Conservation (phyloP, 768 basidiomycete genomes). For the Coprinellus aureogranulatus region DNA sequence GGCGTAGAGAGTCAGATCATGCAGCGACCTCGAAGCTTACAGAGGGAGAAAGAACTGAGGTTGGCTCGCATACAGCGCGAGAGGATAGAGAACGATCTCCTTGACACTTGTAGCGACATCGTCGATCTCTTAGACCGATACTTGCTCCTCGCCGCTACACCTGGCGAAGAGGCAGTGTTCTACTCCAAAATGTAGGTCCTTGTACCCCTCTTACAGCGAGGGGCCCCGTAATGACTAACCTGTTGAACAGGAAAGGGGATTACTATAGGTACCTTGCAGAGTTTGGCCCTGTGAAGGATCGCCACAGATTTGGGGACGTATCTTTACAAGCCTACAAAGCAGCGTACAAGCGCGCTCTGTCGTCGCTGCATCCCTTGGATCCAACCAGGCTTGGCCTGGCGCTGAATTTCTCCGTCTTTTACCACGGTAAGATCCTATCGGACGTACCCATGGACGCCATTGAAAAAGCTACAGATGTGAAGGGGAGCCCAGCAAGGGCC, state of each 20-base stretch:
- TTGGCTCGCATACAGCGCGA: conserved; percentile 73
- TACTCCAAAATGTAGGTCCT: conserved; percentile 81
- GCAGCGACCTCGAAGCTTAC: conserved; percentile 36
- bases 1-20: conserved; percentile 69
- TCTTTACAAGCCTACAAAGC: conserved; percentile 84
- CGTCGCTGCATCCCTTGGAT: conserved; percentile 73
- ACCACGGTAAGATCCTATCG: conserved; percentile 46
- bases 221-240: not conserved
- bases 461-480: conserved; percentile 50
- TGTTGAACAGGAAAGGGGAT: conserved; percentile 51
- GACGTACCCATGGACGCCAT: not conserved
- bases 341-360: conserved; percentile 79
- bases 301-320: conserved; percentile 65
- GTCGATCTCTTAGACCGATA: conserved; percentile 62
- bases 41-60: conserved; percentile 47
- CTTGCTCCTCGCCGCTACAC: conserved; percentile 48
- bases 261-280: conserved; percentile 91
- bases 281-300: conserved; percentile 70
- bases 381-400: conserved; percentile 87
- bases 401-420: conserved; percentile 93
- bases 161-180: conserved; percentile 84
- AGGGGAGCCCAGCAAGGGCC: conserved; percentile 80
- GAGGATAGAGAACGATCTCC: conserved; percentile 75
- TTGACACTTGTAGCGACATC: conserved; percentile 76
- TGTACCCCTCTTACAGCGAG: not conserved